phyloP scores from a whole-genome alignment of 345 rosid genomes.

The Hirschfeldia incana region DNA sequence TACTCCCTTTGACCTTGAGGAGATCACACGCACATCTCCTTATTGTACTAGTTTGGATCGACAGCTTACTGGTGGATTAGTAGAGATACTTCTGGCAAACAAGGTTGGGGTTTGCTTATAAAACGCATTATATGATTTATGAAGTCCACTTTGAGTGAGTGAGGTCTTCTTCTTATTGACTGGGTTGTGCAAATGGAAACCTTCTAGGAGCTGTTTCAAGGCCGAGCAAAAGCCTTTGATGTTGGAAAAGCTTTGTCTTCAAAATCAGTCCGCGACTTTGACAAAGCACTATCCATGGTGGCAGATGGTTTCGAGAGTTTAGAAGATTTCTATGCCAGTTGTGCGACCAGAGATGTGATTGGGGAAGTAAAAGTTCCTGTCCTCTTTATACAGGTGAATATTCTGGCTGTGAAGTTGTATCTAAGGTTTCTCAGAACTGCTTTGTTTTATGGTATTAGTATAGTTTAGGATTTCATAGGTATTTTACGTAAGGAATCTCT shows the following conservation, averaged over 20 bases:
- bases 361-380: conserved; percentile 86
- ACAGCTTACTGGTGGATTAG: conserved; percentile 69
- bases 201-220: conserved; percentile 80
- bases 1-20: conserved; percentile 92
- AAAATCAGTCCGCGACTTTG: conserved; percentile 88
- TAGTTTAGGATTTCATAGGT: conserved; percentile 8
- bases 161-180: conserved; percentile 25
- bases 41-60: conserved; percentile 51
- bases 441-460: conserved; percentile 7
- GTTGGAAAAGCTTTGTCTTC: conserved; percentile 77
- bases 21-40: conserved; percentile 68
- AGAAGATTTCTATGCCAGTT: conserved; percentile 75
- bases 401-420: conserved; percentile 7
- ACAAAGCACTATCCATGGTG: conserved; percentile 84
- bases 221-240: conserved; percentile 76
- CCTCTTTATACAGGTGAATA: conserved; percentile 83
- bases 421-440: conserved; percentile 1
- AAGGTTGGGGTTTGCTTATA: conserved; percentile 56
- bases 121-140: background rate
- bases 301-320: conserved; percentile 72
- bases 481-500: conserved; percentile 5
- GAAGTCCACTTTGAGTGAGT: conserved; percentile 9
- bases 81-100: conserved; percentile 70
- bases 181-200: conserved; percentile 30
- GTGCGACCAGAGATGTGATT: conserved; percentile 66